Percentiles rank a stretch among this genome's conserved stretches.
These are phyloP conservation scores for Candida taoyuanica DNA, from an alignment of 805 yeast species.

Conservation along the genomic window DNA sequence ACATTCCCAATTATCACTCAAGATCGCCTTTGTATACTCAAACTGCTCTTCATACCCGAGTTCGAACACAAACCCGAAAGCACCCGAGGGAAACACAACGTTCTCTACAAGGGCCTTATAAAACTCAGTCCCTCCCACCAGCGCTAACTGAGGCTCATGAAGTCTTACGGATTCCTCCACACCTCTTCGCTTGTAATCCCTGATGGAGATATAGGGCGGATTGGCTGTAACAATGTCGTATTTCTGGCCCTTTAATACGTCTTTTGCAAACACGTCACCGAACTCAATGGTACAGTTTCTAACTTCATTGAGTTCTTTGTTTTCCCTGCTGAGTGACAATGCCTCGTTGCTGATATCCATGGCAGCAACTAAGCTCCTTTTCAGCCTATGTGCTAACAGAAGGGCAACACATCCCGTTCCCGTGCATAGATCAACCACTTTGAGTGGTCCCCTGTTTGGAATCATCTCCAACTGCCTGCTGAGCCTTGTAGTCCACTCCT, in stretches of 20 bases:
- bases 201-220: constrained; percentile 78
- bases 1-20: constrained; percentile 40
- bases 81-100: constrained; percentile 37
- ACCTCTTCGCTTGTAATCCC: constrained; percentile 36
- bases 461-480: constrained; percentile 17
- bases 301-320: constrained; percentile 27
- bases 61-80: constrained; percentile 69
- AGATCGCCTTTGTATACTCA: constrained; percentile 30
- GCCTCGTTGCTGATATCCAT: constrained; percentile 58
- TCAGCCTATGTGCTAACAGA: constrained; percentile 34
- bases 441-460: constrained; percentile 6
- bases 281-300: constrained; percentile 6
- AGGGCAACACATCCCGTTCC: constrained; percentile 88
- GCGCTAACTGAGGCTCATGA: constrained; percentile 75
- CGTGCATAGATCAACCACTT: constrained; percentile 68
- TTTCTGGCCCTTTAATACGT: constrained; percentile 1
- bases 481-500: constrained; percentile 72
- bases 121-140: constrained; percentile 75
- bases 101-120: constrained; percentile 50
- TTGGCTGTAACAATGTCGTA: constrained; percentile 69
- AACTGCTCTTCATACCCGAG: constrained; percentile 64
- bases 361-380: constrained; percentile 33
- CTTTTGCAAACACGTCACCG: constrained; percentile 9
- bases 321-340: constrained; percentile 42
- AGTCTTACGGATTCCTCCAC: constrained; percentile 60